phyloP scores from a whole-genome alignment of 768 basidiomycete genomes.

The Russula griseocarnosa region DNA sequence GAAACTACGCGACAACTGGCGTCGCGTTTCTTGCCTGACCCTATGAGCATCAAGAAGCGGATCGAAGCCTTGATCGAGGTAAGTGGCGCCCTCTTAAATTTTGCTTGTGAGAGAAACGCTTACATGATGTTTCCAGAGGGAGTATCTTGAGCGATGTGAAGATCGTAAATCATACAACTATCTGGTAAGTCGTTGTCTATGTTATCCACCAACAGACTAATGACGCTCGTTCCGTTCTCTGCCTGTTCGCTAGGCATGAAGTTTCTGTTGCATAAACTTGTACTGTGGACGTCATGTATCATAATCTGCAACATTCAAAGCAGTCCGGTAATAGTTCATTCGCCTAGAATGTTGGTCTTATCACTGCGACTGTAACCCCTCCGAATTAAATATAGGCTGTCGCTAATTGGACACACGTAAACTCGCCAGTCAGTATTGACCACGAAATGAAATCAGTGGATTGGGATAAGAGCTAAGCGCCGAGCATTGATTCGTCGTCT shows the following conservation, averaged over 20 bases:
- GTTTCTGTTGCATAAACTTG: conserved; percentile 20
- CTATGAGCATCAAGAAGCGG: conserved; percentile 84
- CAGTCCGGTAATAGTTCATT: background rate
- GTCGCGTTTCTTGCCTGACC: conserved; percentile 81
- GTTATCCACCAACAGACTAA: background rate
- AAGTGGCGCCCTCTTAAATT: conserved; percentile 30
- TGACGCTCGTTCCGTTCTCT: background rate
- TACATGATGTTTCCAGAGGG: conserved; percentile 51
- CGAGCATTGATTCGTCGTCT: too few species aligned
- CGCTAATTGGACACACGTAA: too few species aligned
- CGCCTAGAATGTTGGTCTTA: too few species aligned
- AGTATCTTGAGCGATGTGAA: conserved; percentile 88
- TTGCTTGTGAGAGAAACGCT: background rate
- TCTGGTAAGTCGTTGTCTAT: conserved; percentile 40
- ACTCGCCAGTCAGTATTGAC: too few species aligned
- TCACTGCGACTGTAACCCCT: too few species aligned
- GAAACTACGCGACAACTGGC: conserved; percentile 88
- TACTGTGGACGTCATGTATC: conserved; percentile 18
- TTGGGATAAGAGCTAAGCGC: too few species aligned
- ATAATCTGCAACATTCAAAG: background rate
- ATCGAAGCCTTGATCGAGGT: conserved; percentile 94
- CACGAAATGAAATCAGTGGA: too few species aligned
- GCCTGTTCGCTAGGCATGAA: conserved; percentile 19
- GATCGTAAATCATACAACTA: conserved; percentile 89
- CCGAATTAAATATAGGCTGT: too few species aligned